Base-by-base conservation (phyloP, 345 rosid species). In the Eucalyptus leucophloia region DNA sequence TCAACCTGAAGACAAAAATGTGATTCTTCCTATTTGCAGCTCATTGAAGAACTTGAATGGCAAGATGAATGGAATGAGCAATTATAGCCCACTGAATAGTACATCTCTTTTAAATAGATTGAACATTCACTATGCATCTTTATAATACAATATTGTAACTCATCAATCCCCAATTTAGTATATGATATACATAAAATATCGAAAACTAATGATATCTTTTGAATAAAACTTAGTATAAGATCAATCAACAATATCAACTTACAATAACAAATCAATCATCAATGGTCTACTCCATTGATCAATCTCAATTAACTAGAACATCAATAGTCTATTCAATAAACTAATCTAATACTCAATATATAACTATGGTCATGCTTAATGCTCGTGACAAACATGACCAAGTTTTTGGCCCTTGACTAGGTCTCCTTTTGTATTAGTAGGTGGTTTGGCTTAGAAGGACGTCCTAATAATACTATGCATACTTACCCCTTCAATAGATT, bases 361-460 rank as follows among this genome's bases (percentile, higher is more conserved):
- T 56, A 56, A 56, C 62, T 56, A 24, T 9, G 13, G 62, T 5
- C 62, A 56, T 56, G 62, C 62, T 56, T 56, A 56, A 56, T 0
- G 3, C 62, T 24, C 1, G 0, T 10, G 5, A 56, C 30, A 24
- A 56, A 56, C 30, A 24, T 1, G 1, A 24, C 62, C 62, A 24
- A 56, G 30, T 24, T 56, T 54, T 54, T 0, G 12, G 5, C 60
- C 2, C 60, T 54, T 21, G 60, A 23, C 28, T 21, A 21, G 60
- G 60, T 19, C 60, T 54, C 60, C 28, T 19, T 9, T 54, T 54
- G 9, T 54, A 54, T 54, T 0, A 2, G 0, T 1, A 0, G 12
- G 28, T 54, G 60, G 12, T 54, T 54, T 54, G 5, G 60, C 60
- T 54, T 54, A 54, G 26, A 54, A 54, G 60, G 60, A 54, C 4